Evolutionary conservation across 1,139 yeast species (phyloP), one percentile per base, ranked within the genome.

Genomic region (Kodamaea ohmeri): DNA sequence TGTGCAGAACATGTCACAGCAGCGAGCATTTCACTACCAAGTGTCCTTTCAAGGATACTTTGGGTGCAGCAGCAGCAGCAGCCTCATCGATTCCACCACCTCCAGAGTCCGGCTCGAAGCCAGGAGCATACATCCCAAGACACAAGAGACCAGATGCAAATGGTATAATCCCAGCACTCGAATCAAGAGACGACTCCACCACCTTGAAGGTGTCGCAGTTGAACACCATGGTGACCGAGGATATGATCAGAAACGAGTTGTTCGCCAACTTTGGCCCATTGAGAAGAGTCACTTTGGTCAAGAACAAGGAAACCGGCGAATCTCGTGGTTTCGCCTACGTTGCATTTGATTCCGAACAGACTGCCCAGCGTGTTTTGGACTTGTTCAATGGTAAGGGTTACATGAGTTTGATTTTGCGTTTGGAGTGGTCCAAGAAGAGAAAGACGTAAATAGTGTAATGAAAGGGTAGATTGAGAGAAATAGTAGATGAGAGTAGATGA

Each of bases 241-340:
- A 80, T 49, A 85, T 82, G 71, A 67, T 92, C 54, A 81, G 92
- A 59, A 72, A 71, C 49, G 84, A 78, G 58, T 73, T 88, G 60
- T 80, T 90, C 55, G 73, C 73, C 38, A 75, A 78, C 53, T 83
- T 76, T 58, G 95, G 89, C 48, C 80, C 81, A 45, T 75, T 89
- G 52, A 80, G 78, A 52, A 83, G 96, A 68, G 87, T 86, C 50
- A 83, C 84, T 50, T 74, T 92, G 48, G 92, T 89, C 46, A 83
- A 88, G 69, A 88, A 90, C 70, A 84, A 89, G 68, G 96, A 86
- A 53, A 92, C 97, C 22, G 95, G 96, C 47, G 84, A 84, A 62
- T 86, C 96, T 41, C 84, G 92, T 70, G 99, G 99, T 52, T 82
- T 90, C 64, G 98, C 98, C n/a, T 92, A 88, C 63, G 95, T 90